Evolutionary conservation across 345 rosid genomes (phyloP).

Genomic region (Eucalyptus decipiens): DNA sequence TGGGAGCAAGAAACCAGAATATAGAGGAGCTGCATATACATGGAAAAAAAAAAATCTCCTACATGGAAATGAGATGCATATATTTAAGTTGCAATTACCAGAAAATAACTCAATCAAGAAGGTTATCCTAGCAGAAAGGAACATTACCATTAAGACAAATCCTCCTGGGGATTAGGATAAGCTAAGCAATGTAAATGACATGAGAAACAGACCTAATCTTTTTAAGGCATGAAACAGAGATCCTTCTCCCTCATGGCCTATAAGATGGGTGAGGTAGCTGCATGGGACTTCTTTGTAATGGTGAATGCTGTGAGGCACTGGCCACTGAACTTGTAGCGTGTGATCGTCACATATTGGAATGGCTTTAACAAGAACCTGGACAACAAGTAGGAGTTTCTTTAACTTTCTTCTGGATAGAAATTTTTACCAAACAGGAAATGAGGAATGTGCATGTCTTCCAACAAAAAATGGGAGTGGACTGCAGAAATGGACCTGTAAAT

Average conservation of each 20-base stretch:
- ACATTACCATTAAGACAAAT: neutral
- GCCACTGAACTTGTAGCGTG: conserved; percentile 62
- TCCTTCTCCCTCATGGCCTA: conserved; percentile 91
- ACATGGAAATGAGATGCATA: neutral
- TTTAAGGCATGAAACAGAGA: conserved; percentile 71
- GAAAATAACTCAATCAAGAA: neutral
- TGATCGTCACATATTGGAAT: conserved; percentile 78
- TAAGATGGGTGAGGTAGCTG: conserved; percentile 65
- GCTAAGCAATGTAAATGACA: neutral
- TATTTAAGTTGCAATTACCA: neutral
- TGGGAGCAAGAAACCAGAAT: neutral
- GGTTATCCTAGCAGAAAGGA: neutral
- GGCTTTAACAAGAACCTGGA: conserved; percentile 63
- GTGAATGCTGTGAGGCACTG: conserved; percentile 63
- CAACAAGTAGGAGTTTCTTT: neutral
- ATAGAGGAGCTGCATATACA: neutral
- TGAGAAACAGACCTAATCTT: conserved; percentile 42
- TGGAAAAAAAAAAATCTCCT: neutral
- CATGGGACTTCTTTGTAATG: conserved; percentile 70
- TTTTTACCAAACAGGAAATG: neutral
- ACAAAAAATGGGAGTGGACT: neutral
- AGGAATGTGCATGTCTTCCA: neutral
- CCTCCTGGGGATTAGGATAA: neutral
- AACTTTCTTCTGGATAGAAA: neutral
- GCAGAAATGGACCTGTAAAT: conserved; percentile 49